Conservation (phyloP, 768 basidiomycete species). For the Rossbeevera mucosa region DNA sequence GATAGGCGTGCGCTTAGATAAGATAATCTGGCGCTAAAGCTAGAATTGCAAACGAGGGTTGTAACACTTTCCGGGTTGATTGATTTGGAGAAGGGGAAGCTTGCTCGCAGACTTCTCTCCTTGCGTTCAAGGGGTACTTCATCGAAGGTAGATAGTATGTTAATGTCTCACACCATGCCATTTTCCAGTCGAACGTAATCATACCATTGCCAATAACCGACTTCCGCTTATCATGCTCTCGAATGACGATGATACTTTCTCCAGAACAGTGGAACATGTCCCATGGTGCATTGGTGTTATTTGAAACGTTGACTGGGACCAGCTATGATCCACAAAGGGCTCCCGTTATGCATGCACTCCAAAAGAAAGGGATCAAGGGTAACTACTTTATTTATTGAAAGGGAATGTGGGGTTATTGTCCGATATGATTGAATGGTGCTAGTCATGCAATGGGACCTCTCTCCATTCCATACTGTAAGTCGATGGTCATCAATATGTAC, state of each 20-base stretch:
- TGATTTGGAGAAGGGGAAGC: background rate
- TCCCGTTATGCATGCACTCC: constrained; percentile 19
- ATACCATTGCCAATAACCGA: constrained; percentile 25
- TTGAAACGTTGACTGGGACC: constrained; percentile 22
- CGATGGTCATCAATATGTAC: too few species aligned
- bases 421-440: too few species aligned
- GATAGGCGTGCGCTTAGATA: too few species aligned
- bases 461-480: too few species aligned
- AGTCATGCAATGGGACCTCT: too few species aligned
- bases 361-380: too few species aligned
- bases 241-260: constrained; percentile 5
- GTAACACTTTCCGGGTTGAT: background rate
- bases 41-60: too few species aligned
- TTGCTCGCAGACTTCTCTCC: constrained; percentile 25
- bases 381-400: too few species aligned
- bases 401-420: too few species aligned
- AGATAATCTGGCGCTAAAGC: too few species aligned
- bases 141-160: constrained; percentile 20
- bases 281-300: constrained; percentile 16
- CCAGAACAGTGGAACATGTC: constrained; percentile 8
- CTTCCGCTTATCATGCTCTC: constrained; percentile 26
- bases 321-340: constrained; percentile 21
- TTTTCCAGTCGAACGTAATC: constrained; percentile 15
- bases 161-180: background rate
- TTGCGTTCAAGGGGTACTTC: constrained; percentile 30